phyloP scores from a whole-genome alignment of 805 yeast genomes.

The Saturnispora saitoi region DNA sequence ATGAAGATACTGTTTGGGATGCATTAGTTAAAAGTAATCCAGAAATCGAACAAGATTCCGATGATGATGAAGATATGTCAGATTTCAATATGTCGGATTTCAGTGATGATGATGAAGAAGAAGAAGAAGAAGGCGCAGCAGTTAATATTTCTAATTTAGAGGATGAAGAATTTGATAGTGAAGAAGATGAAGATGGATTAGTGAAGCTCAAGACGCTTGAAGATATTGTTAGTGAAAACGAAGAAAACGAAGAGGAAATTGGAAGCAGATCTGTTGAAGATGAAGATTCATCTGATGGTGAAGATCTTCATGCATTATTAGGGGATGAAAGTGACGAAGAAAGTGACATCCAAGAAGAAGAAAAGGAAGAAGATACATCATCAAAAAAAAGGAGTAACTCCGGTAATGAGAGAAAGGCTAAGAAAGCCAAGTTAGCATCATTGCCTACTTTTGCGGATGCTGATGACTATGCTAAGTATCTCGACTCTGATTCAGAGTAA shows the following conservation, averaged over 20 bases:
- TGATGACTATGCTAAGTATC: slow-evolving; percentile 72
- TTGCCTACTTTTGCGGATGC: slow-evolving; percentile 84
- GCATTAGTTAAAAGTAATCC: slow-evolving; percentile 53
- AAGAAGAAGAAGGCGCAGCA: slow-evolving; percentile 25
- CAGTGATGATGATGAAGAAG: slow-evolving; percentile 27
- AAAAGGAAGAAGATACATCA: slow-evolving; percentile 9
- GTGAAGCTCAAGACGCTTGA: slow-evolving; percentile 17
- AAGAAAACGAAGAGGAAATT: slow-evolving; percentile 14
- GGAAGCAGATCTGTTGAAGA: slow-evolving; percentile 17
- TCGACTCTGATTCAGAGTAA: slow-evolving; percentile 44
- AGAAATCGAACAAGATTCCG: slow-evolving; percentile 44
- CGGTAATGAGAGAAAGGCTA: slow-evolving; percentile 15
- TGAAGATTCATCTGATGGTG: slow-evolving; percentile 23
- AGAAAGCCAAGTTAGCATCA: slow-evolving; percentile 47
- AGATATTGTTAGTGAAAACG: slow-evolving; percentile 22
- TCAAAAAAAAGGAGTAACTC: slow-evolving; percentile 18
- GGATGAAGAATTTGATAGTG: slow-evolving; percentile 29
- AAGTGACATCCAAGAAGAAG: slow-evolving; percentile 17
- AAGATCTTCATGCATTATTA: slow-evolving; percentile 18
- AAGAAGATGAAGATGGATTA: slow-evolving; percentile 24
- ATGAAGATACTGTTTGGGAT: slow-evolving; percentile 50
- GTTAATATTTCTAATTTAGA: slow-evolving; percentile 22
- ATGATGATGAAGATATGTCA: slow-evolving; percentile 30
- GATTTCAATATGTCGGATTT: slow-evolving; percentile 34
- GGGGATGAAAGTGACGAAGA: slow-evolving; percentile 22